Evolutionary conservation across 2,329 filamentous ascomycete species (phyloP), one percentile per base, ranked within the genome.

Genomic region (Cladobotryum protrusum): DNA sequence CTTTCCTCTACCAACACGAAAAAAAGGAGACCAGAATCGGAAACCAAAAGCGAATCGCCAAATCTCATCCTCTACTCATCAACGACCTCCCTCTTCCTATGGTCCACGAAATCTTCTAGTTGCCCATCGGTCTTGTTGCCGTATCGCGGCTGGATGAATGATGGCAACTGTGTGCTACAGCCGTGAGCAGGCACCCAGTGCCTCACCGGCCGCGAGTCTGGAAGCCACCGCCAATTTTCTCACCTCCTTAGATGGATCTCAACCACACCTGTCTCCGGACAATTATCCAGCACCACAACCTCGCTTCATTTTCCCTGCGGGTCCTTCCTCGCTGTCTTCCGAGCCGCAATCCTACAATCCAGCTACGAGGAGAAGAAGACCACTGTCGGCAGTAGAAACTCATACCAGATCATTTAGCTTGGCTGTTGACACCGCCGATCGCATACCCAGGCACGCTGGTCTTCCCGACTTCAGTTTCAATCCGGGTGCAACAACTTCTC

Each of bases 271-370:
- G 29, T 13, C 36, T 14, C 24, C 45, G 17, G 48, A 51, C 45
- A 53, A 58, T 29, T 41, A 57, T 9, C 76, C 78, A 47, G 72
- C 72, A 45, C 81, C 82, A 43, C 86, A 86, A 47, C 82, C 83
- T 29, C 76, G 76, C 5, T 86, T 86, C 59, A 74, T 82, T 50
- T 86, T 86, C 58, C 84, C 83, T 1, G 66, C 72, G 18, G 66
- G 70, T 42, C 67, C 74, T 7, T 63, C 75, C 1, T 70, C 59
- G 3, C 54, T 77, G 6, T 68, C 71, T 17, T 73, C 75, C 2
- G 71, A 74, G 3, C 71, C 76, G 2, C 69, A 73, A 3, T 71
- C 74, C 0, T 71, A 71, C 41, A 73, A 78, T 8, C 69, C 78
- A 53, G 66, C 73, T 1, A 71, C 50, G 13, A 43, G 70, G 2